Percentiles rank a stretch among this genome's conserved stretches.
phyloP scores from a whole-genome alignment of 2,329 filamentous ascomycete genomes.

The Aspergillus sp. region DNA sequence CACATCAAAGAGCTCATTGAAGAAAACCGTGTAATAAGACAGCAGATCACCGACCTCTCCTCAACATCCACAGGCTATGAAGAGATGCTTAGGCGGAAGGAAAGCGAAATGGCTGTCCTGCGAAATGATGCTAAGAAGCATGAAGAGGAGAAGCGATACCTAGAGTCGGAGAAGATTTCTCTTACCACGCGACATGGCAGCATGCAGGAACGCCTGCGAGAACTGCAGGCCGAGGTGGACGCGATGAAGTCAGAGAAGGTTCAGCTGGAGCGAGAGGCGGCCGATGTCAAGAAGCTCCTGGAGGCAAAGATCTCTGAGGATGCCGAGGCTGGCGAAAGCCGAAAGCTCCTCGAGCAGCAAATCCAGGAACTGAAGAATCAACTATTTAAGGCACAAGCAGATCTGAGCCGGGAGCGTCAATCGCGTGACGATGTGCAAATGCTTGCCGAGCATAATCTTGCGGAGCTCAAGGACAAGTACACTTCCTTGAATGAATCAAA shows the following conservation, averaged over 20 bases:
- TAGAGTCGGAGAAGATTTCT: slow-evolving; percentile 75
- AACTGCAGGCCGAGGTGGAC: slow-evolving; percentile 84
- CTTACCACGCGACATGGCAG: slow-evolving; percentile 77
- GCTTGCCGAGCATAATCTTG: slow-evolving; percentile 84
- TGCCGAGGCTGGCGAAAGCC: slow-evolving; percentile 76
- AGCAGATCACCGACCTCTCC: slow-evolving; percentile 83
- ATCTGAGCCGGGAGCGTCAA: slow-evolving; percentile 86
- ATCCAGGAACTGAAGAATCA: slow-evolving; percentile 84
- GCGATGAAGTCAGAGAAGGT: slow-evolving; percentile 81
- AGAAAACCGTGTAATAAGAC: slow-evolving; percentile 79
- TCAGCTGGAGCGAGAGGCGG: slow-evolving; percentile 83
- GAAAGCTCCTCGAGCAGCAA: slow-evolving; percentile 81
- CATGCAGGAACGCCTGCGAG: slow-evolving; percentile 72
- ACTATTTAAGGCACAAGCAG: slow-evolving; percentile 80
- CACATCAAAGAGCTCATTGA: slow-evolving; percentile 74
- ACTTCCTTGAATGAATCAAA: slow-evolving; percentile 88
- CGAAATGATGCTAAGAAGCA: slow-evolving; percentile 81
- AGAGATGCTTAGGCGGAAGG: slow-evolving; percentile 87
- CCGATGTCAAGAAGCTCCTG: slow-evolving; percentile 81
- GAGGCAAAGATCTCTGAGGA: slow-evolving; percentile 89
- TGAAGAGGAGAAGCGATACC: slow-evolving; percentile 73
- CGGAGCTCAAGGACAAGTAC: slow-evolving; percentile 79
- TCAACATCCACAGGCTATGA: slow-evolving; percentile 94
- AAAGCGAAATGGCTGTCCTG: slow-evolving; percentile 85
- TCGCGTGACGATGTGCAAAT: slow-evolving; percentile 92